Base-by-base conservation (phyloP, 371 early-diverging fungal species). In the Cokeromyces recurvatus region DNA sequence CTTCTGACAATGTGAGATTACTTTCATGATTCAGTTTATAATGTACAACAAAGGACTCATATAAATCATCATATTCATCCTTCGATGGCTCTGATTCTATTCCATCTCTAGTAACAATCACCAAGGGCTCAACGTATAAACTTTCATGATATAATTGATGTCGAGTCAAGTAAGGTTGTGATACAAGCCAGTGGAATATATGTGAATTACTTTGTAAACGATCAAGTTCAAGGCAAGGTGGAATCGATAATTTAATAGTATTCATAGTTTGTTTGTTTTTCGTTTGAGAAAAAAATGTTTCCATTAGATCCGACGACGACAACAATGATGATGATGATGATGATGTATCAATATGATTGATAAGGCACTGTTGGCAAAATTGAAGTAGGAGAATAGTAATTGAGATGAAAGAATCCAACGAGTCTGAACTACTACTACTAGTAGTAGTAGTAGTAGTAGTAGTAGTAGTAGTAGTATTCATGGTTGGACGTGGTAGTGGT, bases 181-280 rank as follows among this genome's bases (percentile, higher is more conserved):
- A 79, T 4, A 83, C 66, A 7, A 85, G 48, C 84, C 84, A 85
- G 49, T 85, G 85, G 12, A 75, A 73, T 1, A 82, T 46, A 14
- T 51, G 43, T 4, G 62, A 40, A 35, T 81, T 71, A 27, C 72
- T 78, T 21, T 42, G 24, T 16, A 76, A 31, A 14, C 74, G 52
- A 48, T 82, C 80, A 37, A 57, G 54, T 19, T 64, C 55, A 29
- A 8, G 8, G 27, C 34, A 39, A 4, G 24, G 32, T 6, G 47
- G 15, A 11, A 32, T 29, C 1, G 49, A 43, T 19, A 50, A 19
- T 27, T 41, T 48, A 16, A 48, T n/a, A n/a, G n/a, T n/a, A n/a
- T n/a, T n/a, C n/a, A n/a, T n/a, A n/a, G n/a, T n/a, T n/a, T n/a
- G n/a, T n/a, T n/a, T n/a, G n/a, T n/a, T n/a, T n/a, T n/a, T n/a